phyloP scores from a whole-genome alignment of 2,329 filamentous ascomycete species.

The Didymellaceae sp. region DNA sequence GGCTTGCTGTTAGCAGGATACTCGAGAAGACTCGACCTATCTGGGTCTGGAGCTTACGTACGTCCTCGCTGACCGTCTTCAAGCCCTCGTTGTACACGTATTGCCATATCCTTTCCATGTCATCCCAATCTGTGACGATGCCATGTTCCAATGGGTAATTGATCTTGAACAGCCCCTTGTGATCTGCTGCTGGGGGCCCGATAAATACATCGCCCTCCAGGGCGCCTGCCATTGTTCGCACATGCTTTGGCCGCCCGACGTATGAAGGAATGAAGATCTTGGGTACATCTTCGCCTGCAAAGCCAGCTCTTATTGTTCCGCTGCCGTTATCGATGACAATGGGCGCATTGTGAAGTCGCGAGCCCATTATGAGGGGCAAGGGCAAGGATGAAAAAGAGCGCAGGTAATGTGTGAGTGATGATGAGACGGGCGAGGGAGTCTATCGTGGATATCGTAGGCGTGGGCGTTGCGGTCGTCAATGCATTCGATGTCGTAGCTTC shows the following conservation, averaged over 20 bases:
- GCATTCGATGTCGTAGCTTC: conserved; percentile 33
- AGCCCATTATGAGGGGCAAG: conserved; percentile 59
- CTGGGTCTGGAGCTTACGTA: conserved; percentile 50
- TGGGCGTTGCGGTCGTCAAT: conserved; percentile 26
- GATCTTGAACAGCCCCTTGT: conserved; percentile 93
- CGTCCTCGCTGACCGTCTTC: conserved; percentile 97
- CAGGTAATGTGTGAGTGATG: neutral
- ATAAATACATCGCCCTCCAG: conserved; percentile 98
- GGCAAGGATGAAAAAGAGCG: neutral
- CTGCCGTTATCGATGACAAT: conserved; percentile 99
- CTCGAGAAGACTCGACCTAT: conserved; percentile 3
- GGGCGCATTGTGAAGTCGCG: conserved; percentile 90
- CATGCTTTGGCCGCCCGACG: conserved; percentile 93
- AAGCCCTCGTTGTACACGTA: conserved; percentile 95
- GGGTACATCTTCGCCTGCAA: conserved; percentile 92
- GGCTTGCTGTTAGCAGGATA: conserved; percentile 20
- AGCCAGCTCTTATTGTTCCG: conserved; percentile 94
- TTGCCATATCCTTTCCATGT: conserved; percentile 99
- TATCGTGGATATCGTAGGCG: conserved; percentile 3
- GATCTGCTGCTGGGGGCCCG: conserved; percentile 86
- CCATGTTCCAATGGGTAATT: conserved; percentile 95
- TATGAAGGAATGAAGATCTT: conserved; percentile 98
- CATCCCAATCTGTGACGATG: conserved; percentile 99
- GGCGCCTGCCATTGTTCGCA: conserved; percentile 92
- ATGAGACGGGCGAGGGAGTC: neutral